Evolutionary conservation across 2,329 filamentous ascomycete genomes (phyloP).

Genomic region (Aspergillus fumigatus): DNA sequence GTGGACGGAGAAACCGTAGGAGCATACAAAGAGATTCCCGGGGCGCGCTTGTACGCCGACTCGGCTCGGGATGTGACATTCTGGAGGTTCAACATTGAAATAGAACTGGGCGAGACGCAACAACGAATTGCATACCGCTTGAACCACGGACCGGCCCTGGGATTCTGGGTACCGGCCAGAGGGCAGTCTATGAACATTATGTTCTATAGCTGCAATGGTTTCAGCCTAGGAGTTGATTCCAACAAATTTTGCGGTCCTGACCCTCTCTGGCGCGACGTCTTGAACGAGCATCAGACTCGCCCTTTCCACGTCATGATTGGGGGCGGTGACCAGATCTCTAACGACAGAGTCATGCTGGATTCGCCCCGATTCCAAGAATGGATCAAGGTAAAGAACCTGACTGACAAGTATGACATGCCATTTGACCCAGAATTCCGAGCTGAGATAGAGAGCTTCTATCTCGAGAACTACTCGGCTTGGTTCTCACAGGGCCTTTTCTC

Average conservation of each 20-base stretch:
- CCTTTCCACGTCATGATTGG: conserved; percentile 99
- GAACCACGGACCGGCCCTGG: conserved; percentile 80
- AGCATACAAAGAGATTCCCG: conserved; percentile 78
- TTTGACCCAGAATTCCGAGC: conserved; percentile 80
- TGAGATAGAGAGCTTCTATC: conserved; percentile 82
- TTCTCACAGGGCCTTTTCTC: conserved; percentile 93
- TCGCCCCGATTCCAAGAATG: conserved; percentile 76
- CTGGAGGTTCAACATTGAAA: conserved; percentile 93
- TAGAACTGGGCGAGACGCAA: conserved; percentile 74
- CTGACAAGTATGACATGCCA: conserved; percentile 71
- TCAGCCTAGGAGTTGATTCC: conserved; percentile 73
- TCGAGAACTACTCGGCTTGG: conserved; percentile 87
- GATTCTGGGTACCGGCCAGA: conserved; percentile 88
- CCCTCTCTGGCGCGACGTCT: conserved; percentile 91
- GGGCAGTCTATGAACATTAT: conserved; percentile 95
- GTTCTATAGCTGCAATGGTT: conserved; percentile 98
- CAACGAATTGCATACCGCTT: conserved; percentile 92
- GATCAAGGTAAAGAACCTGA: conserved; percentile 73
- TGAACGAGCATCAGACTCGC: conserved; percentile 83
- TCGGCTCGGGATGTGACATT: conserved; percentile 84
- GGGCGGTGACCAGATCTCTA: conserved; percentile 95
- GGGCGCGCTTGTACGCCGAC: conserved; percentile 77
- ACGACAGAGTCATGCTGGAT: conserved; percentile 74
- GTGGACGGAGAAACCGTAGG: conserved; percentile 73
- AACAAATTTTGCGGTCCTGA: conserved; percentile 86